Percentiles rank a stretch among this genome's conserved stretches.
Conservation (phyloP, 257 asterid genomes). For the Avicennia marina region DNA sequence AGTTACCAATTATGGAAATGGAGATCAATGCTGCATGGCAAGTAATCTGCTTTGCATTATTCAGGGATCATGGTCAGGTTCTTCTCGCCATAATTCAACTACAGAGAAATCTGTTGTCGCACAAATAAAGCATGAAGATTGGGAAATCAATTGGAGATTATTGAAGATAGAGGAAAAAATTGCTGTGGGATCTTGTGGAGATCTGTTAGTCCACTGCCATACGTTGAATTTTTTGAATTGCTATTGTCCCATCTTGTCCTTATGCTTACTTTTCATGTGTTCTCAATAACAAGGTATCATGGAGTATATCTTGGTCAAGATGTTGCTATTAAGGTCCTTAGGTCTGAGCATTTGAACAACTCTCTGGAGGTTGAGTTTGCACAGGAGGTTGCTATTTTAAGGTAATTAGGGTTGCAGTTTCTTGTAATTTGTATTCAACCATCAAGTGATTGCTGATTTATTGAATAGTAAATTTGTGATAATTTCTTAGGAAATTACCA, state of each 20-base stretch:
- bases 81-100: conserved; percentile 39
- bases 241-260: conserved; percentile 10
- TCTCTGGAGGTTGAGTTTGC: conserved; percentile 66
- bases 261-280: conserved; percentile 16
- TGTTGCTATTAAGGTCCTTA: conserved; percentile 84
- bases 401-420: conserved; percentile 28
- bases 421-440: too few relatives aligned
- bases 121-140: conserved; percentile 41
- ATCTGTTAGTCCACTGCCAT: conserved; percentile 51
- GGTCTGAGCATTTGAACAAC: conserved; percentile 70
- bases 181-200: conserved; percentile 89
- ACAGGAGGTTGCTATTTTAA: conserved; percentile 73
- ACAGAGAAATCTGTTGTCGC: conserved; percentile 38
- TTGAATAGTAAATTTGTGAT: neutral
- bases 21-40: too few relatives aligned
- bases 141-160: conserved; percentile 76
- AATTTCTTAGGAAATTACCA: too few relatives aligned
- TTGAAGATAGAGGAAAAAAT: conserved; percentile 77
- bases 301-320: conserved; percentile 68
- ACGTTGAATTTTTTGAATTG: neutral
- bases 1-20: too few relatives aligned
- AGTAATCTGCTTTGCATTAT: neutral
- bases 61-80: conserved; percentile 82
- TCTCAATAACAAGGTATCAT: conserved; percentile 68
- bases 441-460: neutral